Evolutionary conservation across 2,329 filamentous ascomycete genomes (phyloP), one percentile per base, ranked within the genome.

Genomic region (Colletotrichum noveboracense): DNA sequence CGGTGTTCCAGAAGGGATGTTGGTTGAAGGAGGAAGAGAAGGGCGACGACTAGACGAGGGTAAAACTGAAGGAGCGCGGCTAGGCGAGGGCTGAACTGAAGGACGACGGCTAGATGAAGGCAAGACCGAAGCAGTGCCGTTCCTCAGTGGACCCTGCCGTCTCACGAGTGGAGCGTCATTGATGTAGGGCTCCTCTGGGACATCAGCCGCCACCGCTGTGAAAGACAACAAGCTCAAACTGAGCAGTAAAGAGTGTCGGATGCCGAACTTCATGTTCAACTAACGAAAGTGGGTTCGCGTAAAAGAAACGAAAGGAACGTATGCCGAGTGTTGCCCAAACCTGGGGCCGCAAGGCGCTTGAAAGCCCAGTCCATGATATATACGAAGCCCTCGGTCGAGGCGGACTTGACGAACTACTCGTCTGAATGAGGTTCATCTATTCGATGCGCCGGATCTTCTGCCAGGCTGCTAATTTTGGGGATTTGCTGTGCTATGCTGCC

Each of bases 41-140:
- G n/a, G 52, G 52, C 52, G 52, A 2, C 2, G 36, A 38, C 16
- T 38, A 38, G 36, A 38, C 0, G 36, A 38, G 5, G 36, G 36
- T 38, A 38, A 18, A 18, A 38, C 36, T 38, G 36, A 38, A 38
- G 36, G 14, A 38, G 0, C 36, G 16, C 36, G 36, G 14, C 36
- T 38, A 3, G 36, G 14, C 4, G 36, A 38, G 14, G 36, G 14
- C 14, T 16, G 14, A 38, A 38, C 36, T 16, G 36, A 38, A 18
- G 36, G 0, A 18, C 16, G 36, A 18, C 36, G 36, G 36, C 36
- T 38, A 38, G 36, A 38, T 38, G 36, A 38, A 38, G 16, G 24
- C 0, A 16, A 0, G 12, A 26, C 52, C 0, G 52, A 21, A 26
- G 0, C 0, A 26, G 52, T 56, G n/a, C 24, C 58, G 28, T 61